These are phyloP conservation scores for Botrytis elliptica DNA, from an alignment of 2,329 filamentous ascomycete genomes.

Conservation along the genomic window DNA sequence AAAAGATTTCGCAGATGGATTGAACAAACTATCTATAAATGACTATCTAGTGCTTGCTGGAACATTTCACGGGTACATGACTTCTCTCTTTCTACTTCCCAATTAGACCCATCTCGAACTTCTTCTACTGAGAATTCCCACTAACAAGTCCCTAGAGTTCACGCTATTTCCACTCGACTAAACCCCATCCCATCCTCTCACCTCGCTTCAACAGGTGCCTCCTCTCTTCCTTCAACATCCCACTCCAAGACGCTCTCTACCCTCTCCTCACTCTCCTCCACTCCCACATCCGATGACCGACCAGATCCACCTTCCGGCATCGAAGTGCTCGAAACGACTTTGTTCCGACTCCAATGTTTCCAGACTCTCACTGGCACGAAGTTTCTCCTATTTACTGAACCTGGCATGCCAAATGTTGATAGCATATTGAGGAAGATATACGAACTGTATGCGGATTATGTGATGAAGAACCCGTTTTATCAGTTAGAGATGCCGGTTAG, in stretches of 20 bases:
- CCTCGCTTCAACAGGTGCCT: neutral
- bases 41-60: constrained; percentile 96
- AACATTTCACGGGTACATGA: constrained; percentile 88
- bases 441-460: constrained; percentile 92
- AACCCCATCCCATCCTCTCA: constrained; percentile 16
- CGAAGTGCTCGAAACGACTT: constrained; percentile 89
- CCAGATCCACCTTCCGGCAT: constrained; percentile 72
- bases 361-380: constrained; percentile 92
- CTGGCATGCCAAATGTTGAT: constrained; percentile 71
- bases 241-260: constrained; percentile 68
- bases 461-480: constrained; percentile 99
- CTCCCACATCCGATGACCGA: constrained; percentile 48
- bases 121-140: neutral
- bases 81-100: constrained; percentile 33
- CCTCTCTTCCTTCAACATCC: constrained; percentile 47
- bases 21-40: constrained; percentile 88
- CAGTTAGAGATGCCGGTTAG: constrained; percentile 95
- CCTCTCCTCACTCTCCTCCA: constrained; percentile 50
- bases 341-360: constrained; percentile 95
- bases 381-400: constrained; percentile 93
- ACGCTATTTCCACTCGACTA: constrained; percentile 53
- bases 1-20: constrained; percentile 81
- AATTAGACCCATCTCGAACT: neutral
- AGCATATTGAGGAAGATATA: constrained; percentile 81
- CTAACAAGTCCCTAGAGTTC: constrained; percentile 50